Conservation (phyloP, 139 green algal species). For the Chlorella sp. region DNA sequence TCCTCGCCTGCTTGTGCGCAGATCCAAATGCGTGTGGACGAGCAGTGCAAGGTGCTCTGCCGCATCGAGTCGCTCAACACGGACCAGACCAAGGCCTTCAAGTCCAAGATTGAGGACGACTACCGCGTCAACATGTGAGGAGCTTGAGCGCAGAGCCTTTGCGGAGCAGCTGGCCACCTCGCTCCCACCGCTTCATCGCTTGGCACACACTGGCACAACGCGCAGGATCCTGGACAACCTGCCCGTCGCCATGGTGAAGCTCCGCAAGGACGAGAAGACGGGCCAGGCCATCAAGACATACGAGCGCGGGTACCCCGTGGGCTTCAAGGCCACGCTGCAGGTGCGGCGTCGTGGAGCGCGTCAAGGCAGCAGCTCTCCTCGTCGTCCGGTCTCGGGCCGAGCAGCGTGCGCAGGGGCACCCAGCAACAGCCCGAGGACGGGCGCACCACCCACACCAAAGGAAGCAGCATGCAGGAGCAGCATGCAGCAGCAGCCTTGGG, state of each 20-base stretch:
- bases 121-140: slow-evolving; percentile 97
- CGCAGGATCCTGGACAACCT: slow-evolving; percentile 98
- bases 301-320: slow-evolving; percentile 91
- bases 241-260: slow-evolving; percentile 86
- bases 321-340: slow-evolving; percentile 65
- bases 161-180: too few species aligned
- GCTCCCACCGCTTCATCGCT: neutral
- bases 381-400: neutral
- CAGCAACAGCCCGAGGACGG: neutral
- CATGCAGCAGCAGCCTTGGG: too few species aligned
- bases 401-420: neutral
- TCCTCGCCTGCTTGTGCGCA: slow-evolving; percentile 36
- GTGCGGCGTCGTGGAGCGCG: too few species aligned
- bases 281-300: slow-evolving; percentile 81
- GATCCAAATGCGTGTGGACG: slow-evolving; percentile 85
- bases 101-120: slow-evolving; percentile 83
- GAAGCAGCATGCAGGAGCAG: too few species aligned
- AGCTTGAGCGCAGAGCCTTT: too few species aligned
- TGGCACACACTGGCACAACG: neutral
- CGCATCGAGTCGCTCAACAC: slow-evolving; percentile 67
- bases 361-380: neutral
- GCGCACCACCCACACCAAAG: neutral
- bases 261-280: slow-evolving; percentile 68
- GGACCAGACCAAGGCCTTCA: slow-evolving; percentile 74
- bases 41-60: slow-evolving; percentile 95